Percentiles rank a stretch among this genome's conserved stretches.
Conservation (phyloP, 2,329 filamentous ascomycete genomes). For the Colletotrichum graminicola region DNA sequence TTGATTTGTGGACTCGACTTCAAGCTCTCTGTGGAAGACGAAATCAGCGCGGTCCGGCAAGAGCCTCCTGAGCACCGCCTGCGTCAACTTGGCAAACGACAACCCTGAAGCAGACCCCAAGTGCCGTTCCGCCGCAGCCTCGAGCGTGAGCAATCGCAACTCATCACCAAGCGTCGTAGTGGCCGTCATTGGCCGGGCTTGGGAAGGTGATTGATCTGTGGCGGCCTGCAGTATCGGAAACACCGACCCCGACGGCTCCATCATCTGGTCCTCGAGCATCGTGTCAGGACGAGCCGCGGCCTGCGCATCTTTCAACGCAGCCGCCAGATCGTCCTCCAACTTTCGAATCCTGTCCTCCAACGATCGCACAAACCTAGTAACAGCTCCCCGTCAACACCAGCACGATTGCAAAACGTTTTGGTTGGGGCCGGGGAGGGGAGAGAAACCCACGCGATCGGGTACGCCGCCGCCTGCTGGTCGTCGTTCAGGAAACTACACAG, state of each 20-base stretch:
- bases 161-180: constrained; percentile 49
- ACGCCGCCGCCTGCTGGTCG: constrained; percentile 54
- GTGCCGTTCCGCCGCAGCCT: constrained; percentile 59
- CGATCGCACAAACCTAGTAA: constrained; percentile 31
- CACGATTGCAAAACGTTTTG: neutral
- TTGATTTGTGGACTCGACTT: neutral
- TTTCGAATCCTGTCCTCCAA: neutral
- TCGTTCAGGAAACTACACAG: constrained; percentile 57
- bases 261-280: neutral
- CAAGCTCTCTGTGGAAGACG: constrained; percentile 48
- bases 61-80: constrained; percentile 56
- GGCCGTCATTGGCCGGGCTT: constrained; percentile 36
- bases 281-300: neutral
- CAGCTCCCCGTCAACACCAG: neutral
- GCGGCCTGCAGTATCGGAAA: neutral
- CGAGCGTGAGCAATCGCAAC: constrained; percentile 55
- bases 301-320: neutral
- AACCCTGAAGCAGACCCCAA: constrained; percentile 59
- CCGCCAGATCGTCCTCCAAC: neutral
- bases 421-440: neutral
- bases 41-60: constrained; percentile 58
- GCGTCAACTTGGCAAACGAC: constrained; percentile 58
- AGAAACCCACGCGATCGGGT: constrained; percentile 54
- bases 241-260: neutral
- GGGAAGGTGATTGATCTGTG: constrained; percentile 10